Evolutionary conservation across 352 stramenopile genomes (phyloP).

Genomic region (Globisporangium mamillatum): DNA sequence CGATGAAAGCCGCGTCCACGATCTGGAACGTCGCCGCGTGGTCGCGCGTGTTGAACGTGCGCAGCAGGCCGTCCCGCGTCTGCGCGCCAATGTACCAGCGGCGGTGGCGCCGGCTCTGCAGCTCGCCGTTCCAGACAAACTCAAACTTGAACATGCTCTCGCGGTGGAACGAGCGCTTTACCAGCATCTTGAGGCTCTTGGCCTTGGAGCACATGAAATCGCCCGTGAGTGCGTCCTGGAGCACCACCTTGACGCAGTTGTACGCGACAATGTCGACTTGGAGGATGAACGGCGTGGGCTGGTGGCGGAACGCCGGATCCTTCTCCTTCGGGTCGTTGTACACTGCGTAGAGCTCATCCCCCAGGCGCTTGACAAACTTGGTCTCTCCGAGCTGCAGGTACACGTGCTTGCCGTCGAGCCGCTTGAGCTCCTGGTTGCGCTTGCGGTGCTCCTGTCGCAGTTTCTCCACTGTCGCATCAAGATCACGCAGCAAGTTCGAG

Average conservation of each 20-base stretch:
- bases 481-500: constrained; percentile 23
- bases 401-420: constrained; percentile 42
- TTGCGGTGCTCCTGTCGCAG: constrained; percentile 31
- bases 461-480: constrained; percentile 33
- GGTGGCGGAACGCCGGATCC: constrained; percentile 60
- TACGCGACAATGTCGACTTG: constrained; percentile 35
- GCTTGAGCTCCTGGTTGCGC: constrained; percentile 33
- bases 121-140: constrained; percentile 57
- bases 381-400: constrained; percentile 39
- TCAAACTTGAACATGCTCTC: constrained; percentile 70
- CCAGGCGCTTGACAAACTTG: constrained; percentile 60
- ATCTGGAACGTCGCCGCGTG: constrained; percentile 57
- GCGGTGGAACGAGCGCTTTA: constrained; percentile 43
- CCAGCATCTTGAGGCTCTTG: constrained; percentile 48
- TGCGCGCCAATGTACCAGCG: constrained; percentile 71
- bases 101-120: constrained; percentile 63
- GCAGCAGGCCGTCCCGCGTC: constrained; percentile 58
- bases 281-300: constrained; percentile 49
- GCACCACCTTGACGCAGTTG: constrained; percentile 55
- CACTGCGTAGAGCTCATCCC: constrained; percentile 47
- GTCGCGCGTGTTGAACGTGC: constrained; percentile 60
- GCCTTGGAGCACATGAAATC: constrained; percentile 54
- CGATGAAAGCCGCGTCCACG: constrained; percentile 52
- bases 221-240: constrained; percentile 38
- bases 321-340: constrained; percentile 56